A percentile compares a stretch with the other conserved stretches of the same genome.
phyloP scores from a whole-genome alignment of 2,329 filamentous ascomycete genomes.

The Madurella fahalii region DNA sequence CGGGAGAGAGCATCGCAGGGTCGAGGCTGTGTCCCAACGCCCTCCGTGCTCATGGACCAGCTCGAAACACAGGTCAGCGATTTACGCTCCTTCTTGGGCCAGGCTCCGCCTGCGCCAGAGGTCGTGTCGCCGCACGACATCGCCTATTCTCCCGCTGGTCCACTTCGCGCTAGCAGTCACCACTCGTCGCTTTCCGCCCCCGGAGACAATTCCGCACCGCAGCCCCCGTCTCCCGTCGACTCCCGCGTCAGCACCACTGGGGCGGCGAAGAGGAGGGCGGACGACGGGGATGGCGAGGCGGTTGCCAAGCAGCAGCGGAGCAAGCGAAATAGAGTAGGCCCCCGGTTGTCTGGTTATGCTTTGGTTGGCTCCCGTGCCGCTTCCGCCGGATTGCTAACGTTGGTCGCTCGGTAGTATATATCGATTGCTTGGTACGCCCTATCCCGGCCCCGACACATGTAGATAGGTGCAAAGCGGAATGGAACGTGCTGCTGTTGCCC shows the following conservation, averaged over 20 bases:
- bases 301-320: constrained; percentile 51
- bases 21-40: background rate
- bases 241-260: constrained; percentile 24
- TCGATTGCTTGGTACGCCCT: constrained; percentile 56
- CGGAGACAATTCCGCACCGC: constrained; percentile 49
- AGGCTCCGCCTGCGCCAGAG: constrained; percentile 14
- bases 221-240: constrained; percentile 25
- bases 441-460: too few relatives aligned
- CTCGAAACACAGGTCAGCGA: constrained; percentile 53
- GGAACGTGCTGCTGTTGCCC: too few relatives aligned
- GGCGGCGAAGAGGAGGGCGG: constrained; percentile 34
- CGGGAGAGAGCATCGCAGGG: background rate
- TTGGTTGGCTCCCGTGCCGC: background rate
- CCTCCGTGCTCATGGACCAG: constrained; percentile 44
- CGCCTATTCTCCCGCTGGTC: constrained; percentile 16
- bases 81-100: constrained; percentile 43
- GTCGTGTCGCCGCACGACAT: constrained; percentile 13
- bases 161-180: constrained; percentile 24
- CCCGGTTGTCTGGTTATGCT: constrained; percentile 1
- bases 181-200: constrained; percentile 31
- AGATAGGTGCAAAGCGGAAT: too few relatives aligned
- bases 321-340: constrained; percentile 56
- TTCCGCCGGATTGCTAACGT: background rate
- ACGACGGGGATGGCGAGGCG: constrained; percentile 37
- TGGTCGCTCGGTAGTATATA: constrained; percentile 44